Percentiles rank a stretch among this genome's conserved stretches.
These are phyloP conservation scores for Selaginella tamariscina DNA, from an alignment of 75 land plant species.

Conservation along the genomic window DNA sequence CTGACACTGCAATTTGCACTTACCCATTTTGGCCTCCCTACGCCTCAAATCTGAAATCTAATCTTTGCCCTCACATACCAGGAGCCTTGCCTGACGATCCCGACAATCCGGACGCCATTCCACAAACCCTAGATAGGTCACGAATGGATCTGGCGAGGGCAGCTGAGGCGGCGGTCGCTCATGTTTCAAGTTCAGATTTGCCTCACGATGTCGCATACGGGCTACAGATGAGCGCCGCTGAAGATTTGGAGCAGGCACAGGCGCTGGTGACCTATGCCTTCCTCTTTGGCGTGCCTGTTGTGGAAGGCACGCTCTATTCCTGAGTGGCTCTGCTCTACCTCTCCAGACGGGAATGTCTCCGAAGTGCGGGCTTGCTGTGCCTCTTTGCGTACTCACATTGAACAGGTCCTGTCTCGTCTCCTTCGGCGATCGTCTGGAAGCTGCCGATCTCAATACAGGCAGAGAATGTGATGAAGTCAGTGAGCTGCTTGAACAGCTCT, in stretches of 20 bases:
- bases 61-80: too few relatives aligned
- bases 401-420: background rate
- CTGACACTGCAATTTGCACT: too few relatives aligned
- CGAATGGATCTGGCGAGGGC: background rate
- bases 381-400: background rate
- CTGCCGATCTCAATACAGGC: background rate
- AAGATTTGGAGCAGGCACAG: conserved; percentile 3
- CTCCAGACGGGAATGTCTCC: background rate
- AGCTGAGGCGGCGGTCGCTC: too few relatives aligned
- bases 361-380: background rate
- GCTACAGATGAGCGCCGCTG: too few relatives aligned
- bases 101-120: too few relatives aligned
- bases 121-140: too few relatives aligned
- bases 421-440: conserved; percentile 1
- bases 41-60: too few relatives aligned
- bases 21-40: too few relatives aligned
- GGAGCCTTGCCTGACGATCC: too few relatives aligned
- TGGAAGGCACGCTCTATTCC: too few relatives aligned
- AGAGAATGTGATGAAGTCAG: background rate
- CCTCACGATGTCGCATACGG: conserved; percentile 1
- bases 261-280: conserved; percentile 1
- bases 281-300: conserved; percentile 1
- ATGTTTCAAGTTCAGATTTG: background rate
- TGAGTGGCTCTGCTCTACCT: background rate
- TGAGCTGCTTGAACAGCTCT: too few relatives aligned